These are phyloP conservation scores for Kondoa malvinella DNA, from an alignment of 768 basidiomycete genomes.

Conservation along the genomic window DNA sequence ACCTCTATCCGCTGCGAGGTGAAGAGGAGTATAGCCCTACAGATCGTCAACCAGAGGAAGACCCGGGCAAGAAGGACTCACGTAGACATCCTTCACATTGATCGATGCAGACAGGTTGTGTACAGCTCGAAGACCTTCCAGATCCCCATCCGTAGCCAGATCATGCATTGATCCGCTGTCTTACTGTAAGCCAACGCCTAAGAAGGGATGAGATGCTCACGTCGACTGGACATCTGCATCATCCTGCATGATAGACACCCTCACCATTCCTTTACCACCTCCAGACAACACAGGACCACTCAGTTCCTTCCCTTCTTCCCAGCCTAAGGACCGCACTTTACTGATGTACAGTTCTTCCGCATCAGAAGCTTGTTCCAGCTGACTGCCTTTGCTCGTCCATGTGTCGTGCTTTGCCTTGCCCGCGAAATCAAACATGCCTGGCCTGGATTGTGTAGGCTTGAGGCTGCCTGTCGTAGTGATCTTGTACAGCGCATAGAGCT, in stretches of 20 bases:
- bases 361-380: neutral
- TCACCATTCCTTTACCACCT: neutral
- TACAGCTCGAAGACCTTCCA: neutral
- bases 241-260: neutral
- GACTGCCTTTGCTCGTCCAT: neutral
- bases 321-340: neutral
- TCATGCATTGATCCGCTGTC: neutral
- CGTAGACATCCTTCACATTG: neutral
- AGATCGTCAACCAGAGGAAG: neutral
- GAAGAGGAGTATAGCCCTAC: neutral
- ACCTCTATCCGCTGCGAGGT: constrained; percentile 5
- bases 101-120: neutral
- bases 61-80: too few species aligned
- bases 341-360: neutral
- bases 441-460: neutral
- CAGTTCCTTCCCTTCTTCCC: neutral
- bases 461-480: neutral
- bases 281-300: neutral
- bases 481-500: constrained; percentile 6
- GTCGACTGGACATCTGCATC: neutral
- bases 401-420: constrained; percentile 1
- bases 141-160: neutral
- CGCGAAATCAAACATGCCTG: constrained; percentile 7
- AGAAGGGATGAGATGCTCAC: neutral
- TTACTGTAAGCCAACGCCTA: neutral